Base-by-base conservation (phyloP, 164 flowering plant species). In the Vitis cinerea region DNA sequence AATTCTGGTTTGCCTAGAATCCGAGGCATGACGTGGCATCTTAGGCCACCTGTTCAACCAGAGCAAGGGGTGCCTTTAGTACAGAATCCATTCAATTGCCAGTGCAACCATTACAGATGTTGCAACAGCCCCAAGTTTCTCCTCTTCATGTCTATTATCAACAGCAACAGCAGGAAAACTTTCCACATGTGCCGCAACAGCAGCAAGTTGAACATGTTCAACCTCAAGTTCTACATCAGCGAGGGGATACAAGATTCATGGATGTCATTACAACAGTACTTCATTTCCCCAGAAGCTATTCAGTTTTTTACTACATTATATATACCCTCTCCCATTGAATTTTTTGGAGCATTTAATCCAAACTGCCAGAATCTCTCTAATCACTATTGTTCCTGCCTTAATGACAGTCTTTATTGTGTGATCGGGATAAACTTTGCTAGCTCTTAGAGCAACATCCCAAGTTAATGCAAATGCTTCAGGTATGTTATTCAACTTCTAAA, bases 381-480 rank as follows among this genome's bases (percentile, higher is more conserved):
- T 69, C 13, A 57, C 52, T 53, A 17, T 49, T 19, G 2, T 50
- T 23, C 16, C 64, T 52, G 44, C 29, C 71, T 73, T 60, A 10
- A 12, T 73, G 74, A 73, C 89, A 96, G 99, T 84, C 97, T 67
- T 82, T 96, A 68, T 80, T 96, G 83, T 89, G 90, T 75, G 98
- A 96, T 67, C 87, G 89, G 55, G 97, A 93, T 17, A 90, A 90
- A 81, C 94, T 96, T 12, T 90, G 98, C 77, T 94, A 88, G 84
- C 93, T 96, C 65, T 75, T 91, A 59, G 98, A 93, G 82, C 93
- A 93, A 78, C 90, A 93, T 77, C 98, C 99, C 23, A 96, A 93
- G 76, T 80, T 96, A 66, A 93, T 96, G 99, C 91, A 93, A 82
- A 85, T 96, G 97, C 92, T 96, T 77, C 97, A 96, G 99, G 99